These are phyloP conservation scores for Aspergillus glaucus DNA, from an alignment of 2,329 filamentous ascomycete species.

Conservation along the genomic window DNA sequence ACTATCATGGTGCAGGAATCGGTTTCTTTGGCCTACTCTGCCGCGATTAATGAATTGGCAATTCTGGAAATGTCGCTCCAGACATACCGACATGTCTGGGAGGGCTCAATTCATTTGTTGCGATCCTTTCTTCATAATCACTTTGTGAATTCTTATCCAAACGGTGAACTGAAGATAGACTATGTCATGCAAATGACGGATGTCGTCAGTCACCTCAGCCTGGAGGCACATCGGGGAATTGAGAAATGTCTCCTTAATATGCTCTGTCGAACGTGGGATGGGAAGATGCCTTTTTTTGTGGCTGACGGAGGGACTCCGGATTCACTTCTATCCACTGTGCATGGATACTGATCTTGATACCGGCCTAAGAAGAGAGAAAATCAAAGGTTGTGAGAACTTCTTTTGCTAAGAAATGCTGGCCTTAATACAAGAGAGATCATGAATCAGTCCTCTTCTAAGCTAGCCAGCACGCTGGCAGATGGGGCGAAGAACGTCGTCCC, in stretches of 20 bases:
- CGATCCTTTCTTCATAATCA: conserved; percentile 8
- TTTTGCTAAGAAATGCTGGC: not conserved
- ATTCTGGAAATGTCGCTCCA: conserved; percentile 7
- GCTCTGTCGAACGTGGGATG: conserved; percentile 9
- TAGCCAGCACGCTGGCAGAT: conserved; percentile 30
- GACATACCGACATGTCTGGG: conserved; percentile 6
- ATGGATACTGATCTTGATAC: conserved; percentile 10
- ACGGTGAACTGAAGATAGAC: conserved; percentile 8
- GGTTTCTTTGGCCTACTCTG: conserved; percentile 1
- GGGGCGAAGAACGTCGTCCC: conserved; percentile 52
- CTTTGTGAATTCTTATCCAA: conserved; percentile 1
- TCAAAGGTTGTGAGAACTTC: not conserved
- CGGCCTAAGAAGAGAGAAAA: conserved; percentile 1
- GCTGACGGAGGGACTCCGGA: conserved; percentile 18
- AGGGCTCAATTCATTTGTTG: conserved; percentile 6
- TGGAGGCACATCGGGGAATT: conserved; percentile 18
- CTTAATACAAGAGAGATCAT: not conserved
- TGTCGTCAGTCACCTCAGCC: conserved; percentile 12
- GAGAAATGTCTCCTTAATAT: conserved; percentile 19
- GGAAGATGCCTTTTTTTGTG: conserved; percentile 1
- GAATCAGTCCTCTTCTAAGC: not conserved
- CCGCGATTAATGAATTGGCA: conserved; percentile 1
- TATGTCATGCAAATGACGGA: conserved; percentile 13
- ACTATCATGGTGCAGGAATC: conserved; percentile 16
- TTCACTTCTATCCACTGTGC: conserved; percentile 18